phyloP scores from a whole-genome alignment of 2,329 filamentous ascomycete species.

The Knufia petricola region DNA sequence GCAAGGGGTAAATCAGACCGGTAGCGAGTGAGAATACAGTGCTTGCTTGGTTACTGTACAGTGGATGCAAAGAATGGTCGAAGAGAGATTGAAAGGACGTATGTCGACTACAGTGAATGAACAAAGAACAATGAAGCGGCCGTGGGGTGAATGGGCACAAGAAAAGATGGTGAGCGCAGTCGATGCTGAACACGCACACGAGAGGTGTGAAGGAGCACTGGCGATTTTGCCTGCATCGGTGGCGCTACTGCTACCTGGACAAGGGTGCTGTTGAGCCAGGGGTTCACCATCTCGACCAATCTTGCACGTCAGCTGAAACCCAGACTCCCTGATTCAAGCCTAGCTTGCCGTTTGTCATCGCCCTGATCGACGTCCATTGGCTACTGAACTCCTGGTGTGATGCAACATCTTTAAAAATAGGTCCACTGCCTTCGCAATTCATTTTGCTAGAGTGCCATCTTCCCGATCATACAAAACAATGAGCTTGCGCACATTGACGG shows the following conservation, averaged over 20 bases:
- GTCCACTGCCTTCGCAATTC: too few species aligned
- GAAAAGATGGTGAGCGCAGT: neutral
- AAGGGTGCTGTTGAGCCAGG: neutral
- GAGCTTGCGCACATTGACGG: too few species aligned
- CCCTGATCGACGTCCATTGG: neutral
- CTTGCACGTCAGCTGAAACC: neutral
- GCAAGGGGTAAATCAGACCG: neutral
- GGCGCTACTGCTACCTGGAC: neutral
- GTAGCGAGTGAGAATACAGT: slow-evolving; percentile 2
- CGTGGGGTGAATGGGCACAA: neutral
- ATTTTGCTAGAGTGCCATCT: too few species aligned
- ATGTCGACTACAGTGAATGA: neutral
- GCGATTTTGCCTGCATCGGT: neutral
- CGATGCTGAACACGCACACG: neutral
- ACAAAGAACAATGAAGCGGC: neutral
- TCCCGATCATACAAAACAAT: too few species aligned
- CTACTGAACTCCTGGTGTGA: neutral
- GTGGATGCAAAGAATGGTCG: neutral
- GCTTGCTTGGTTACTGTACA: neutral
- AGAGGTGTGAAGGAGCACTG: neutral
- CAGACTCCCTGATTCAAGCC: neutral
- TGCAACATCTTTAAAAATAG: neutral
- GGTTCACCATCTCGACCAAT: neutral
- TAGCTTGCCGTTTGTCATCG: neutral
- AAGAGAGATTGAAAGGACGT: slow-evolving; percentile 1